Evolutionary conservation across 2,329 filamentous ascomycete genomes (phyloP), one percentile per base, ranked within the genome.

Genomic region (Colletotrichum zoysiae): DNA sequence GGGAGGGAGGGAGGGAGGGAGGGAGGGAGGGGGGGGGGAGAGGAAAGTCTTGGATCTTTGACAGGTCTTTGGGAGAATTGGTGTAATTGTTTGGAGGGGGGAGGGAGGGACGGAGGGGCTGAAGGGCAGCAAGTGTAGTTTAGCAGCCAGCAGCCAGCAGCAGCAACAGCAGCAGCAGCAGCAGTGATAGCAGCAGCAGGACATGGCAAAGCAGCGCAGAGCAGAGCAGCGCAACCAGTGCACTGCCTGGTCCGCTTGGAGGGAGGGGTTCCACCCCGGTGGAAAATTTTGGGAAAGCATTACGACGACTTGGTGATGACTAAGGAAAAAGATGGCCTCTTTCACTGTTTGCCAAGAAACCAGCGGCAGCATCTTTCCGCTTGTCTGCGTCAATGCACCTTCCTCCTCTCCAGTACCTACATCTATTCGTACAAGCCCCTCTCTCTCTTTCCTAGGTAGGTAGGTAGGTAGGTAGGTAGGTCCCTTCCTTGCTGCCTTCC

Each of bases 231-330:
- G n/a, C 53, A n/a, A 16, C 11, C 53, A n/a, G 30, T 23, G 11
- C 35, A 9, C 12, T 16, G 53, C 1, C 9, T 55, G 33, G 53
- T 20, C 11, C 7, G 59, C 8, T 30, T 30, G 33, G 18, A 18
- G n/a, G 33, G 18, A 18, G n/a, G 44, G 69, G 65, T 64, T 59
- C 69, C 65, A 68, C 65, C 53, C 48, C 50, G 44, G 53, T 40
- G 58, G 51, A 69, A 71, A 71, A 64, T 33, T 69, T 71, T 71
- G 69, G 69, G 69, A 69, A 69, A 71, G 65, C 58, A 69, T 71
- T 71, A 71, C 69, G 69, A 71, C 69, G 69, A 71, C 69, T 71
- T 66, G 65, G 16, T 53, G 65, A 44, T 71, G 69, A 71, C 69
- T 71, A 53, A 53, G 50, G 16, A 11, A 69, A 71, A 71, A 30